Evolutionary conservation across 2,329 filamentous ascomycete genomes (phyloP).

Genomic region (Hypoxylon rubiginosum): DNA sequence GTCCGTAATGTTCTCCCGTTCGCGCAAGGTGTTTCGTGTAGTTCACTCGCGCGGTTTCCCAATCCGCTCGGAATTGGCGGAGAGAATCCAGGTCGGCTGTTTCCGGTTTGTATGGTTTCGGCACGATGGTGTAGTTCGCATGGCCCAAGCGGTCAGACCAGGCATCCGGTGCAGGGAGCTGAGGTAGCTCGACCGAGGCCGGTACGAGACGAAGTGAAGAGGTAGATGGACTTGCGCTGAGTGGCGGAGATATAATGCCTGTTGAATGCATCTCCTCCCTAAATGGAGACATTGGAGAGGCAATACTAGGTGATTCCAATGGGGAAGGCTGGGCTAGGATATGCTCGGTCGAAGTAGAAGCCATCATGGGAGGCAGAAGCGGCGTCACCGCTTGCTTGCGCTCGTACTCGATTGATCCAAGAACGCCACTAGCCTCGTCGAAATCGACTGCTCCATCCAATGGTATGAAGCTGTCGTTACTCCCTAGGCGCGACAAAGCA

Average conservation of each 20-base stretch:
- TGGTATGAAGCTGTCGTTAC: conserved; percentile 66
- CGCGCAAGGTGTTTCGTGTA: conserved; percentile 91
- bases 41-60: conserved; percentile 85
- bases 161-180: conserved; percentile 74
- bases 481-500: conserved; percentile 73
- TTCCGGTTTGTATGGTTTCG: conserved; percentile 81
- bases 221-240: conserved; percentile 82
- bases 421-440: conserved; percentile 64
- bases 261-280: conserved; percentile 57
- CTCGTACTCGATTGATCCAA: conserved; percentile 68
- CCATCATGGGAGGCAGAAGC: conserved; percentile 84
- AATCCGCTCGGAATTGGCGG: conserved; percentile 78
- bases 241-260: conserved; percentile 72
- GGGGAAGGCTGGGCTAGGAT: conserved; percentile 75
- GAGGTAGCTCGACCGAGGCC: conserved; percentile 58
- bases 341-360: conserved; percentile 66
- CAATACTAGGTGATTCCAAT: conserved; percentile 86
- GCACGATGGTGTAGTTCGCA: conserved; percentile 90
- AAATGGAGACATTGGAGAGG: conserved; percentile 72
- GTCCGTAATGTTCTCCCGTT: conserved; percentile 90
- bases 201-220: conserved; percentile 75
- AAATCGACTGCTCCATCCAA: conserved; percentile 63
- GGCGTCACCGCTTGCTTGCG: conserved; percentile 80
- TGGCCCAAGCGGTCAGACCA: conserved; percentile 91
- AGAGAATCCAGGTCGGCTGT: conserved; percentile 68